A percentile compares a stretch with the other conserved stretches of the same genome.
Evolutionary conservation across 1,139 yeast genomes (phyloP).

Genomic region (Wickerhamiella pararugosa): DNA sequence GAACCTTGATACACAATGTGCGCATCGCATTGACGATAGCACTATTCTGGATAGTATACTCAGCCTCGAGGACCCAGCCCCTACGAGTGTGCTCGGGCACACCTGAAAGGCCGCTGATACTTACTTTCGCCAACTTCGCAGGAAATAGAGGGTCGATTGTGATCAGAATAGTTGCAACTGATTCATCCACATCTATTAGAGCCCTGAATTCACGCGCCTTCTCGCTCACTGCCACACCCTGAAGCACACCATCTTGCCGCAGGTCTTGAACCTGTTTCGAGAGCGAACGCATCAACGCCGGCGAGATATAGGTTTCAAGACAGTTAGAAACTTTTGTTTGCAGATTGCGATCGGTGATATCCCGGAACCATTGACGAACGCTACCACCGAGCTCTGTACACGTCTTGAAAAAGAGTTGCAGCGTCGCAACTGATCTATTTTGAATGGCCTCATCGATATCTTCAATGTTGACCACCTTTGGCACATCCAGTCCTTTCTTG

Average conservation of each 20-base stretch:
- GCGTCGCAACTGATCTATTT: not conserved
- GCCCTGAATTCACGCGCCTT: slow-evolving; percentile 55
- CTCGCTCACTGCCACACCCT: slow-evolving; percentile 11
- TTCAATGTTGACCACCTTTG: not conserved
- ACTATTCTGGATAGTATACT: slow-evolving; percentile 57
- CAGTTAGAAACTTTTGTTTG: slow-evolving; percentile 9
- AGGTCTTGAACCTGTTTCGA: not conserved
- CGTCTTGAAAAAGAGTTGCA: slow-evolving; percentile 9
- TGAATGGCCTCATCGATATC: slow-evolving; percentile 1
- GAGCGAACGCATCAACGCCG: slow-evolving; percentile 10
- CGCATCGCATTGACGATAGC: slow-evolving; percentile 53
- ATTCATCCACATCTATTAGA: slow-evolving; percentile 71
- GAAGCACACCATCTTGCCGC: slow-evolving; percentile 6
- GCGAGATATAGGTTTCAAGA: slow-evolving; percentile 9
- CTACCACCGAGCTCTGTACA: slow-evolving; percentile 6
- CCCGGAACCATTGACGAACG: slow-evolving; percentile 16
- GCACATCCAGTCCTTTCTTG: not conserved
- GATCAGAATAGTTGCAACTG: slow-evolving; percentile 66
- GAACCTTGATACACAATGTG: slow-evolving; percentile 10
- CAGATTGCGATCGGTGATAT: slow-evolving; percentile 11
- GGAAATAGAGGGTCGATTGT: slow-evolving; percentile 63
- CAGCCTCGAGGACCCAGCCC: slow-evolving; percentile 83
- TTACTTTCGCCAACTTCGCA: slow-evolving; percentile 52
- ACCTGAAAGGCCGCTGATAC: slow-evolving; percentile 71
- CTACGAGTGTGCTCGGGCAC: slow-evolving; percentile 90